Base-by-base conservation (phyloP, 139 green algal species). In the Picochlorum sp. region DNA sequence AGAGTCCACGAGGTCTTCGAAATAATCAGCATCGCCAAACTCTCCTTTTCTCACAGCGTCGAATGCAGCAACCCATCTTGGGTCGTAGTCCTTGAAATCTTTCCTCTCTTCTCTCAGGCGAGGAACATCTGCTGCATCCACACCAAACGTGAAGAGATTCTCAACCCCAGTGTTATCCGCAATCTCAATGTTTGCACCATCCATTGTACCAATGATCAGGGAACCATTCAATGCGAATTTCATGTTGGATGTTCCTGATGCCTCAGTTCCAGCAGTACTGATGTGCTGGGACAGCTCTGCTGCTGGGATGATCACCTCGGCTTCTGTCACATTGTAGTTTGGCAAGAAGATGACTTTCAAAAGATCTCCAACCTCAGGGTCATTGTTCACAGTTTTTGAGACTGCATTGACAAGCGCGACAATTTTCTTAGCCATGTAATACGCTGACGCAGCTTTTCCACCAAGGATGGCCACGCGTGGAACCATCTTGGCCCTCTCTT, bases 101-200 rank as follows among this genome's bases (percentile, higher is more conserved):
- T 87, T 86, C 70, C 94, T 82, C 58, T 95, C 84, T 72, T 88
- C 80, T 60, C 92, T 82, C 54, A 80, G 73, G 18, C 65, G 52
- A 30, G 55, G 52, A n/a, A 91, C 70, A 45, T 92, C 85, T 30
- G 85, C 62, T 7, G 78, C 79, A 24, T 68, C 63, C n/a, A 80
- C 73, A 52, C 87, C 87, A 62, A 95, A 95, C 9, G 91, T 73
- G 76, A 95, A 95, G 66, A 94, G 77, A 79, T 95, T 92, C 51
- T 95, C 87, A 63, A 84, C 63, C 26, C 84, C 84, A 26, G 82
- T 79, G 64, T 83, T 84, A 77, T 98, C 85, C 1, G 86, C 91
- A 54, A 99, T 99, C 85, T 99, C 94, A 23, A 99, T 85, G 79
- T 98, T 99, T 49, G 94, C 94, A 49, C 94, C 94, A 71, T 99